Evolutionary conservation across 306 rosid species (phyloP), one percentile per base, ranked within the genome.

Genomic region (Lathyrus tuberosus): DNA sequence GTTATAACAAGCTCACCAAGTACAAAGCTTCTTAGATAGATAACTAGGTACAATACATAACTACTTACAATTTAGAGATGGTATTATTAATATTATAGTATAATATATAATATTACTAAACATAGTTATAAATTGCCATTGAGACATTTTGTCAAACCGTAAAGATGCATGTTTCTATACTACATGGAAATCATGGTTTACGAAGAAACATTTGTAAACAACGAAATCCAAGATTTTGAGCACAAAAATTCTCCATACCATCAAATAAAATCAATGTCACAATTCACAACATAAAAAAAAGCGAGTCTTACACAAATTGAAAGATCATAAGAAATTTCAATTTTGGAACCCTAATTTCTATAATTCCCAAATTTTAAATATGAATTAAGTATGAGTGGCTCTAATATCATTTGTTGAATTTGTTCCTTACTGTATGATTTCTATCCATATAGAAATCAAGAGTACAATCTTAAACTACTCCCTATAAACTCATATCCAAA

Each of bases 151-250:
- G 16, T 46, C 20, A 6, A 47, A 47, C 10, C 6, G 20, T n/a
- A 6, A 2, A 17, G n/a, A 46, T 46, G 7, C 52, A 46, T 15
- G 2, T 46, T n/a, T 46, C n/a, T 58, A 58, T 58, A 58, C 42
- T 9, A 30, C 3, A 58, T 8, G 5, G 28, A 12, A 52, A 56
- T 86, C 78, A 88, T 5, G 84, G 84, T 85, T 86, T 85, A 51
- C 82, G 79, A 8, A 93, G 91, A 80, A 93, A 90, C 83, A 96
- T 86, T 76, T 85, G 91, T 1, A 93, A 71, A 81, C 98, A 93
- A 1, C 97, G 96, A 69, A 93, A 86, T 6, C 96, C 97, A 28
- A 93, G 67, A 70, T 90, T 64, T 58, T 85, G 83, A 61, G 86
- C 85, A 62, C 85, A 88, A 65, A 86, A 90, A 61, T 61, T 78